phyloP scores from a whole-genome alignment of 495 filamentous ascomycete species.

The Articulospora tetracladia region DNA sequence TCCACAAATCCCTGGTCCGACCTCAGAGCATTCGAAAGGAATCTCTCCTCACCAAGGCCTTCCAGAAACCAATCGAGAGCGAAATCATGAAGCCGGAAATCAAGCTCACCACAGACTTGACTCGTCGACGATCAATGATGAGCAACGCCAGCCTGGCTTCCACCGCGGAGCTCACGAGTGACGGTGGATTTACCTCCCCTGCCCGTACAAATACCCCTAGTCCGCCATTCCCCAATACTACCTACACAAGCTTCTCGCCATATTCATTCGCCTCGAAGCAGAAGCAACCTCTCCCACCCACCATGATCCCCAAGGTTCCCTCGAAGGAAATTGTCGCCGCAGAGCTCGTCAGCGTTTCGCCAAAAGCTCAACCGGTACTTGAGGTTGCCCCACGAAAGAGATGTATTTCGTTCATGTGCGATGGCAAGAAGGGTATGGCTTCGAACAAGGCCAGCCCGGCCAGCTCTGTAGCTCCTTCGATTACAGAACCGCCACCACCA shows the following conservation, averaged over 20 bases:
- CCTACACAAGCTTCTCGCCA: slow-evolving; percentile 23
- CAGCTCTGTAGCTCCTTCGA: slow-evolving; percentile 10
- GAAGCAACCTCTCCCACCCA: not conserved
- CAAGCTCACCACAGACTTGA: slow-evolving; percentile 35
- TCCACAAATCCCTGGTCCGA: slow-evolving; percentile 35
- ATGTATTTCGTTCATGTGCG: slow-evolving; percentile 92
- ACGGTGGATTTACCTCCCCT: slow-evolving; percentile 87
- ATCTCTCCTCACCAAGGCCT: slow-evolving; percentile 76
- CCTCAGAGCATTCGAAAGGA: slow-evolving; percentile 50
- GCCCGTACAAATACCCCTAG: slow-evolving; percentile 85
- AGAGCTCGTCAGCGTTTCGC: slow-evolving; percentile 4
- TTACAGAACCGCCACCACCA: not conserved
- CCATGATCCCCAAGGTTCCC: not conserved
- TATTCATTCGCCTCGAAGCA: slow-evolving; percentile 18
- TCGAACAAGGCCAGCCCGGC: slow-evolving; percentile 5
- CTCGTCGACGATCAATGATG: slow-evolving; percentile 64
- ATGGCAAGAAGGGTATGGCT: slow-evolving; percentile 20
- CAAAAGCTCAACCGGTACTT: slow-evolving; percentile 27
- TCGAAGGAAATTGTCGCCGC: not conserved
- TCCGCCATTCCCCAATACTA: slow-evolving; percentile 59
- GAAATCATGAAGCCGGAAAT: slow-evolving; percentile 31
- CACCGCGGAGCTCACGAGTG: slow-evolving; percentile 84
- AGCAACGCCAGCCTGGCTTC: slow-evolving; percentile 76
- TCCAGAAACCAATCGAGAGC: slow-evolving; percentile 62
- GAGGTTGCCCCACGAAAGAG: slow-evolving; percentile 55